These are phyloP conservation scores for Incumbomyces delicatus DNA, from an alignment of 2,329 filamentous ascomycete species.

Conservation along the genomic window DNA sequence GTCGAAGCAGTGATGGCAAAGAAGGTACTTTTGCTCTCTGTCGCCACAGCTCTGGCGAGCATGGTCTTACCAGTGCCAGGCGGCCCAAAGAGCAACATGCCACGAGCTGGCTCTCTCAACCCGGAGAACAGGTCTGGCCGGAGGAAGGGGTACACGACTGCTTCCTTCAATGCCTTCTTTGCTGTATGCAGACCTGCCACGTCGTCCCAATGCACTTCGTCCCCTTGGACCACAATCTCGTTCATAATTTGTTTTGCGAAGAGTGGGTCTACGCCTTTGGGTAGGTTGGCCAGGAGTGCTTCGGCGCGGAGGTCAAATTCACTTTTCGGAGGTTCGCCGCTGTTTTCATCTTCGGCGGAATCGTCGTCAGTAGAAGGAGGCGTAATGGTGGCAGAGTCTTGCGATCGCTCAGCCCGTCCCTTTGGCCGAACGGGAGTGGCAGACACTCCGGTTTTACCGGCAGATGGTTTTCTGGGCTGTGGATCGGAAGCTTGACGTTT, in stretches of 20 bases:
- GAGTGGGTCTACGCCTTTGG: constrained; percentile 67
- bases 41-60: constrained; percentile 88
- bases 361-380: constrained; percentile 40
- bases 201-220: constrained; percentile 90
- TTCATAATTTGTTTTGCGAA: constrained; percentile 90
- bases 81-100: constrained; percentile 92
- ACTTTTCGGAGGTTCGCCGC: constrained; percentile 40
- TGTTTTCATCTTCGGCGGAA: constrained; percentile 36
- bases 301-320: constrained; percentile 47
- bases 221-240: constrained; percentile 85
- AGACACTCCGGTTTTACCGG: background rate
- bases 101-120: constrained; percentile 80
- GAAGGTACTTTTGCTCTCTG: constrained; percentile 88
- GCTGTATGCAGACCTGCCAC: constrained; percentile 84
- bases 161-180: constrained; percentile 86
- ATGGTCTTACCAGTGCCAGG: constrained; percentile 99
- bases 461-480: background rate
- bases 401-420: constrained; percentile 19
- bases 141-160: constrained; percentile 92
- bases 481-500: background rate
- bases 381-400: constrained; percentile 35
- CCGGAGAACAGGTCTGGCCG: constrained; percentile 94
- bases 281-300: constrained; percentile 64
- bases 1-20: constrained; percentile 95
- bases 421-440: constrained; percentile 3